These are phyloP conservation scores for Physcomitrium patens DNA, from an alignment of 225 moss, liverwort and hornwort genomes.

Conservation along the genomic window DNA sequence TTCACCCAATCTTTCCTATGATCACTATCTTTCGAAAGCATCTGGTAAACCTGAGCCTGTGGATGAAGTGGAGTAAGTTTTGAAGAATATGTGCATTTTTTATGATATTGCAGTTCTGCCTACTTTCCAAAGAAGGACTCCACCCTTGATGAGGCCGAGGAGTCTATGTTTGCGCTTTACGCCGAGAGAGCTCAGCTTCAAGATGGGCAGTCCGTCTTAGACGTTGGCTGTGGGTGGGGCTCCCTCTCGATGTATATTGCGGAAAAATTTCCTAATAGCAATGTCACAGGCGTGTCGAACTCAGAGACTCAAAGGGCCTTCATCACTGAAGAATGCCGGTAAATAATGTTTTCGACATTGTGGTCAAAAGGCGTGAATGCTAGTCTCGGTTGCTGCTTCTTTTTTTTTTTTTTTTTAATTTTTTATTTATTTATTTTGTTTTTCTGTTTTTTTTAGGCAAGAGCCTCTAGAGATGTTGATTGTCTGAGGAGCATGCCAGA, in stretches of 20 bases:
- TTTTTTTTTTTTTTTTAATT: too few species aligned
- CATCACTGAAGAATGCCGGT: conserved; percentile 79
- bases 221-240: conserved; percentile 99
- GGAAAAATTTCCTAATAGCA: conserved; percentile 73
- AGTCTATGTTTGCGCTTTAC: conserved; percentile 85
- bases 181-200: conserved; percentile 73
- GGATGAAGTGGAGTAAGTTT: background rate
- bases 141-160: conserved; percentile 88
- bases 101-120: conserved; percentile 56
- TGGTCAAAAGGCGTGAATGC: too few species aligned
- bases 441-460: too few species aligned
- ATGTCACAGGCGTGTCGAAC: conserved; percentile 80
- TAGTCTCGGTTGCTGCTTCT: too few species aligned
- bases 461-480: background rate
- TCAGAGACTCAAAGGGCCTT: conserved; percentile 81
- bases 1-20: too few species aligned
- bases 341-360: background rate
- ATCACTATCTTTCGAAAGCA: too few species aligned
- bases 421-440: too few species aligned
- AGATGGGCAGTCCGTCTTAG: conserved; percentile 85
- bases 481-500: too few species aligned
- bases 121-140: conserved; percentile 55
- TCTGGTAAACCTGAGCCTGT: background rate
- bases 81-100: too few species aligned
- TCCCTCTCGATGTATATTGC: conserved; percentile 86